Evolutionary conservation across 2,329 filamentous ascomycete species (phyloP).

Genomic region (Purpureocillium lavendulum): DNA sequence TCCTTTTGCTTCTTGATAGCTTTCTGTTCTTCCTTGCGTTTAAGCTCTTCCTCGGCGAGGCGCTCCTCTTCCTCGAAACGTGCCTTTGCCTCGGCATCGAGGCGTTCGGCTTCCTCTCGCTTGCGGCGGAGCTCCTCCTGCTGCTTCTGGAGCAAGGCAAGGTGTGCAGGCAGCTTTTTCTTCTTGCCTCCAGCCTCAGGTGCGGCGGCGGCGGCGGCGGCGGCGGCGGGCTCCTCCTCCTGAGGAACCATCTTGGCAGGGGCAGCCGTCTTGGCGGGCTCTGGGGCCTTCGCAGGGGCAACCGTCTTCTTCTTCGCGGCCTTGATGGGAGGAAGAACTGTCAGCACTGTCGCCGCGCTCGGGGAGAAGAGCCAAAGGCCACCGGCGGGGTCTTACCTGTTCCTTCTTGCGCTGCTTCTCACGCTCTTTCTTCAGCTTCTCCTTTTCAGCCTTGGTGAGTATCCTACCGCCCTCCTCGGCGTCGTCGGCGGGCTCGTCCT

Average conservation of each 20-base stretch:
- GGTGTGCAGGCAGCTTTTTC: conserved; percentile 79
- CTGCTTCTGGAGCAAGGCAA: conserved; percentile 69
- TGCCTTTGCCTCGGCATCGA: conserved; percentile 55
- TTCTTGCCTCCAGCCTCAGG: conserved; percentile 68
- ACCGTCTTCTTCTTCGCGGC: conserved; percentile 75
- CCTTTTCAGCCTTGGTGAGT: conserved; percentile 97
- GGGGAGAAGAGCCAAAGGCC: background rate
- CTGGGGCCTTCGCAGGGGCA: conserved; percentile 19
- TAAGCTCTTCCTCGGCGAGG: conserved; percentile 56
- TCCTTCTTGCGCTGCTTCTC: conserved; percentile 99
- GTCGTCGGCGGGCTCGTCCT: conserved; percentile 41
- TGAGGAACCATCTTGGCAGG: conserved; percentile 39
- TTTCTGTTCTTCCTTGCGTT: conserved; percentile 64
- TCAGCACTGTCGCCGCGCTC: conserved; percentile 4
- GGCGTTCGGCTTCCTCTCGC: conserved; percentile 58
- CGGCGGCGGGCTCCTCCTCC: conserved; percentile 23
- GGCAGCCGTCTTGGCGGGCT: conserved; percentile 22
- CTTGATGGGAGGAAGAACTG: conserved; percentile 18
- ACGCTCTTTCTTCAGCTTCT: conserved; percentile 94
- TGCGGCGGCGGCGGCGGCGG: conserved; percentile 34
- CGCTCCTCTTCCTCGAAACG: conserved; percentile 59
- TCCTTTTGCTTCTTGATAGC: conserved; percentile 77
- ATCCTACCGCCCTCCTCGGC: conserved; percentile 56
- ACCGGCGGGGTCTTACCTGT: conserved; percentile 56
- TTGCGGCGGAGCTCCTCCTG: conserved; percentile 65